These are phyloP conservation scores for Hsuehochloa calcarea DNA, from an alignment of 176 grass and related monocot species.

Conservation along the genomic window DNA sequence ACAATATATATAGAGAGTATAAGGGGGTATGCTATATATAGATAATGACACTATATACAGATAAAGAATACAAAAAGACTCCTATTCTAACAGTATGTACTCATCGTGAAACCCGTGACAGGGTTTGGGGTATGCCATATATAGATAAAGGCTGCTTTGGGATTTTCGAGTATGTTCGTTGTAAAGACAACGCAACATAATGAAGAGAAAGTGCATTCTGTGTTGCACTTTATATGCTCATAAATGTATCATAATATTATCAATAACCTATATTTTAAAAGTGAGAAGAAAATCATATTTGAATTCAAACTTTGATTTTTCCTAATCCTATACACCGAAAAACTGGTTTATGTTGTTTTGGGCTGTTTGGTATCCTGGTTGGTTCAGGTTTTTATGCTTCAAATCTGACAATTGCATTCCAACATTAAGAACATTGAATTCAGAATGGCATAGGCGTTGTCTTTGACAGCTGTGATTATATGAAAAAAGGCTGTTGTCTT, in stretches of 20 bases:
- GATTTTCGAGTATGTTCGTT: constrained; percentile 3
- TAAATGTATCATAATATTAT: neutral
- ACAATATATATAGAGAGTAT: too few relatives aligned
- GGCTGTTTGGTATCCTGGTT: neutral
- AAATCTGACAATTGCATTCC: neutral
- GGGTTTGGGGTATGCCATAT: too few relatives aligned
- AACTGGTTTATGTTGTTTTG: neutral
- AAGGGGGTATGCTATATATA: too few relatives aligned
- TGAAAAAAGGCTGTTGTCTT: neutral
- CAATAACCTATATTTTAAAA: neutral
- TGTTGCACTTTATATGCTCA: neutral
- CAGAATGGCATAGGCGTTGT: neutral
- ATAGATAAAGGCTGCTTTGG: too few relatives aligned
- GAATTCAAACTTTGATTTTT: neutral
- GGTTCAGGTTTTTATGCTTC: neutral
- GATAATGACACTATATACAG: too few relatives aligned
- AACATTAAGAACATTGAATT: neutral
- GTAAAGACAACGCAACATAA: neutral
- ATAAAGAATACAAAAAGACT: too few relatives aligned
- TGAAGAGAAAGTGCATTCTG: neutral
- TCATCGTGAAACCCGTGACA: neutral
- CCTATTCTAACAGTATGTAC: neutral
- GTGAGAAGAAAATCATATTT: neutral
- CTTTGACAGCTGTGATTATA: neutral
- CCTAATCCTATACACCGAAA: neutral